Base-by-base conservation (phyloP, 2,329 filamentous ascomycete genomes). In the Phaeosphaeria sp. region DNA sequence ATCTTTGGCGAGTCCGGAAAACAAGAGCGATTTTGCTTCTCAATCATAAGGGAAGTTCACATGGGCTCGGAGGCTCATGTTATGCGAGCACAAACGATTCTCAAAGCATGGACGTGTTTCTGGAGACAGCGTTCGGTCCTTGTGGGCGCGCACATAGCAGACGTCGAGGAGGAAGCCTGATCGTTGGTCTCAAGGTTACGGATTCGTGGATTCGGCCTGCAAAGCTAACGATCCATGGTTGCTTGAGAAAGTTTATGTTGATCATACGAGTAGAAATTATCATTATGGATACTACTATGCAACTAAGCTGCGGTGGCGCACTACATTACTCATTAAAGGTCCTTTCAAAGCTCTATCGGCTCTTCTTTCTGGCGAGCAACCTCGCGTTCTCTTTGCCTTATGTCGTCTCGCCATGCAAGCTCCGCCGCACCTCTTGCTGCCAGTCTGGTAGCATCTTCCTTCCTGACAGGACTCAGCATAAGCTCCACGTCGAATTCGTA, bases 341-440 rank as follows among this genome's bases (percentile, higher is more conserved):
- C 30, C 17, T 11, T 25, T 23, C 11, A 41, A 17, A 50, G 48
- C 27, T 49, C 47, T 15, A 7, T 22, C n/a, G 18, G 25, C 25
- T 47, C 27, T 18, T 47, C 27, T 15, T 18, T 20, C 18, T 13
- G 46, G 30, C 23, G n/a, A 49, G 20, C 21, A 41, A 13, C 46
- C 25, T 30, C 25, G 11, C 20, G 13, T 15, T 50, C 33, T 50
- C 36, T 50, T 6, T 25, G 11, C 20, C 17, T 13, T 22, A n/a
- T 15, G 23, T 56, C 56, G 18, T 60, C 53, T 23, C 60, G 55
- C 55, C 54, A 56, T 33, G 63, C 65, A 33, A 72, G 48, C 42
- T 64, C 67, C 9, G 69, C 68, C 42, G 69, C 69, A 10, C 69
- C 69, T 46, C 68, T 68, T 39, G 68, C 67, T 9, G 64, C 59